These are phyloP conservation scores for Syzygium jambos DNA, from an alignment of 345 rosid species.

Conservation along the genomic window DNA sequence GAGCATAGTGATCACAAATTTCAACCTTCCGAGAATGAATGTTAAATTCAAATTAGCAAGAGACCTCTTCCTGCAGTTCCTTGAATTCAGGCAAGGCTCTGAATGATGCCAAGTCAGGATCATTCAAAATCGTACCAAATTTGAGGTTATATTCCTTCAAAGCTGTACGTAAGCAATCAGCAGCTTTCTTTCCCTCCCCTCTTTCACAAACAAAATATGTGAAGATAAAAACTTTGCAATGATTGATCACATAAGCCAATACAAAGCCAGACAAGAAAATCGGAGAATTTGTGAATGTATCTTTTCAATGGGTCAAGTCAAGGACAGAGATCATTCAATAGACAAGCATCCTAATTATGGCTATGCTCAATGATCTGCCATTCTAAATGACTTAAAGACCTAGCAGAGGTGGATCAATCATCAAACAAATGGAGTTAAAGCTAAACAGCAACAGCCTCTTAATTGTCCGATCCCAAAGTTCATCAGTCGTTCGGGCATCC, in stretches of 20 bases:
- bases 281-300: background rate
- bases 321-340: background rate
- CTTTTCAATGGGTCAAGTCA: background rate
- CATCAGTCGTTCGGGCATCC: background rate
- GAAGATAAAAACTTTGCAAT: background rate
- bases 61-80: constrained; percentile 94
- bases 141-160: constrained; percentile 84
- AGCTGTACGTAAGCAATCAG: constrained; percentile 74
- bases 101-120: constrained; percentile 93
- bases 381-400: background rate
- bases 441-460: background rate
- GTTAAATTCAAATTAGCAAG: background rate
- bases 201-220: constrained; percentile 30
- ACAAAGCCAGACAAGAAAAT: background rate
- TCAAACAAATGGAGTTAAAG: background rate
- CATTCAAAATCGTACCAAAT: constrained; percentile 84
- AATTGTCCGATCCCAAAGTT: background rate
- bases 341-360: background rate
- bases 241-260: background rate
- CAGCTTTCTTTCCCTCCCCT: constrained; percentile 80
- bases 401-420: background rate
- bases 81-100: constrained; percentile 90
- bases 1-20: background rate
- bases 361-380: background rate
- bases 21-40: background rate